These are phyloP conservation scores for Penicillium olsonii DNA, from an alignment of 2,329 filamentous ascomycete genomes.

Conservation along the genomic window DNA sequence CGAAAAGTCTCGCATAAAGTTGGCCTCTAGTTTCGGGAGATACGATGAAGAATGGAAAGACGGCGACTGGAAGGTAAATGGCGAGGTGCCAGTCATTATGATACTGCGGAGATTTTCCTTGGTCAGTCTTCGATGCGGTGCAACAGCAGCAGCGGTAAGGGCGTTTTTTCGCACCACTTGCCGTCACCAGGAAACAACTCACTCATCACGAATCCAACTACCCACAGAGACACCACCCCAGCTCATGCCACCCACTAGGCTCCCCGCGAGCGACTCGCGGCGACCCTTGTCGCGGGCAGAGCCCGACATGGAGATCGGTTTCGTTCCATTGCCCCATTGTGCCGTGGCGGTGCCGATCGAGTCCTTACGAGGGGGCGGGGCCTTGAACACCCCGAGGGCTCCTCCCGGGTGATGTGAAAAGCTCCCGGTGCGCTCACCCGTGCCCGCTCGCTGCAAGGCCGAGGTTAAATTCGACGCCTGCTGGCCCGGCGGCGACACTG, in stretches of 20 bases:
- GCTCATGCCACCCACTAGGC: slow-evolving; percentile 78
- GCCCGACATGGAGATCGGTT: slow-evolving; percentile 61
- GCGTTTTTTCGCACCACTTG: slow-evolving; percentile 4
- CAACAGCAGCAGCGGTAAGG: slow-evolving; percentile 19
- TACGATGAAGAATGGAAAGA: slow-evolving; percentile 97
- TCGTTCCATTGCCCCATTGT: slow-evolving; percentile 60
- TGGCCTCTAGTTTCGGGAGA: slow-evolving; percentile 91
- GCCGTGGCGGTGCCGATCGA: slow-evolving; percentile 53
- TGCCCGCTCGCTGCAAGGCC: slow-evolving; percentile 55
- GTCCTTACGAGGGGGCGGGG: slow-evolving; percentile 52
- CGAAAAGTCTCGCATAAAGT: slow-evolving; percentile 96
- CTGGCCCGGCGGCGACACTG: slow-evolving; percentile 59
- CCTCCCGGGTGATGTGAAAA: slow-evolving; percentile 47
- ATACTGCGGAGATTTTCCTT: slow-evolving; percentile 60
- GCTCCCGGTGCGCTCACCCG: slow-evolving; percentile 44
- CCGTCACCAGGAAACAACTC: slow-evolving; percentile 52
- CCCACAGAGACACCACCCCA: slow-evolving; percentile 96
- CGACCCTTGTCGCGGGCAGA: slow-evolving; percentile 53
- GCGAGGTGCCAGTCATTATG: slow-evolving; percentile 95
- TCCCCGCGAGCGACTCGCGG: slow-evolving; percentile 62
- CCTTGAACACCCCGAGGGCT: slow-evolving; percentile 41
- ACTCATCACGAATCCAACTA: slow-evolving; percentile 98
- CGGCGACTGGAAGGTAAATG: slow-evolving; percentile 84
- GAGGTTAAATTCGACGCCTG: slow-evolving; percentile 66
- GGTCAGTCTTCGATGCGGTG: slow-evolving; percentile 29